Evolutionary conservation across 106 monocot genomes (phyloP).

Genomic region (Allium sativum): DNA sequence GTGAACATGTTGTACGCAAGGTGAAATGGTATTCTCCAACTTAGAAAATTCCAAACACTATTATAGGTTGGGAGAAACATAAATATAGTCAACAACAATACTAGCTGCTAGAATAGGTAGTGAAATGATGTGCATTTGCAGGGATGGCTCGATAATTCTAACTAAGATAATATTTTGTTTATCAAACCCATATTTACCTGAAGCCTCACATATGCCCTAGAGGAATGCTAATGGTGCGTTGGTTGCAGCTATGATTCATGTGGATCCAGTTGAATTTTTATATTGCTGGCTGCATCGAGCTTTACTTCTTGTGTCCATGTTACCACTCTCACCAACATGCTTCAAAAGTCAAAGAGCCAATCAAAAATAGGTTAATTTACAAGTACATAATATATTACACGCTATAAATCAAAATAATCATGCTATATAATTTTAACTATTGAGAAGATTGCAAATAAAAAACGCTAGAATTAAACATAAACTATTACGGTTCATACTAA

Average conservation of each 20-base stretch:
- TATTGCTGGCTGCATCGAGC: slow-evolving; percentile 97
- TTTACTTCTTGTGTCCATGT: slow-evolving; percentile 70
- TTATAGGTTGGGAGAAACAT: neutral
- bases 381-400: no score
- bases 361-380: slow-evolving; percentile 51
- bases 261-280: slow-evolving; percentile 81
- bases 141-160: slow-evolving; percentile 80
- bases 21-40: slow-evolving; percentile 33
- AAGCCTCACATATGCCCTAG: slow-evolving; percentile 13
- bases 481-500: no score
- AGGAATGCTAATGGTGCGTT: slow-evolving; percentile 50
- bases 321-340: slow-evolving; percentile 97
- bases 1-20: slow-evolving; percentile 65
- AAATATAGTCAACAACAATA: no score
- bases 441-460: no score
- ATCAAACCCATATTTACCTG: slow-evolving; percentile 13
- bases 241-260: slow-evolving; percentile 34
- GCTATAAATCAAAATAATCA: no score
- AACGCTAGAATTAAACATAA: no score
- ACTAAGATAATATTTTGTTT: slow-evolving; percentile 42
- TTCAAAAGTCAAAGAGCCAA: slow-evolving; percentile 88
- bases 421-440: no score
- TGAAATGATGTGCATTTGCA: no score
- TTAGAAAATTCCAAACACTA: neutral
- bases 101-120: neutral